Percentiles rank a stretch among this genome's conserved stretches.
These are phyloP conservation scores for Amoeboaphelidium protococcarum DNA, from an alignment of 371 early-diverging fungal species.

Conservation along the genomic window DNA sequence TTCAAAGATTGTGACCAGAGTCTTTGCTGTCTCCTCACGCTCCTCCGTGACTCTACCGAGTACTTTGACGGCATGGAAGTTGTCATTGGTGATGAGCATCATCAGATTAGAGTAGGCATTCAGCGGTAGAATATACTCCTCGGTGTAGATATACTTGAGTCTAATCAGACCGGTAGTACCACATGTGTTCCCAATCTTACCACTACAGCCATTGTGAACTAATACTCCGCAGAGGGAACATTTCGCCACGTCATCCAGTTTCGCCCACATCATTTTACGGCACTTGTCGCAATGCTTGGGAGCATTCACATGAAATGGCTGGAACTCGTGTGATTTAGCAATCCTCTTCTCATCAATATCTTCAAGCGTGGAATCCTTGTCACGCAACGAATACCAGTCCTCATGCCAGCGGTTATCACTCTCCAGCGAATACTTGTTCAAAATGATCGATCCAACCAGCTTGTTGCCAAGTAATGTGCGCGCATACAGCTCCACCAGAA, in stretches of 20 bases:
- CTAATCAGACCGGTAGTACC: neutral
- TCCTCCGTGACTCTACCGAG: constrained; percentile 1
- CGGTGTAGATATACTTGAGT: neutral
- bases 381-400: neutral
- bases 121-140: constrained; percentile 3
- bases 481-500: constrained; percentile 2
- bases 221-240: neutral
- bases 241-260: neutral
- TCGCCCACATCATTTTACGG: neutral
- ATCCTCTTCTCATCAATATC: neutral
- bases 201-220: neutral
- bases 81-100: neutral
- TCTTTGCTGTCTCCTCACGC: constrained; percentile 1
- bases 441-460: neutral
- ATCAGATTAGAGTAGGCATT: neutral
- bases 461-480: neutral
- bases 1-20: neutral
- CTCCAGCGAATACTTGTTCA: neutral
- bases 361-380: neutral
- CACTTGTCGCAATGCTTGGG: neutral
- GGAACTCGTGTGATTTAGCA: neutral
- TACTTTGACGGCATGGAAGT: neutral
- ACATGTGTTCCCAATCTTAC: neutral
- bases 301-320: neutral
- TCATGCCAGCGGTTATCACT: neutral